Percentiles rank a stretch among this genome's conserved stretches.
These are phyloP conservation scores for Berkeleyomyces rouxiae DNA, from an alignment of 2,329 filamentous ascomycete genomes.

Conservation along the genomic window DNA sequence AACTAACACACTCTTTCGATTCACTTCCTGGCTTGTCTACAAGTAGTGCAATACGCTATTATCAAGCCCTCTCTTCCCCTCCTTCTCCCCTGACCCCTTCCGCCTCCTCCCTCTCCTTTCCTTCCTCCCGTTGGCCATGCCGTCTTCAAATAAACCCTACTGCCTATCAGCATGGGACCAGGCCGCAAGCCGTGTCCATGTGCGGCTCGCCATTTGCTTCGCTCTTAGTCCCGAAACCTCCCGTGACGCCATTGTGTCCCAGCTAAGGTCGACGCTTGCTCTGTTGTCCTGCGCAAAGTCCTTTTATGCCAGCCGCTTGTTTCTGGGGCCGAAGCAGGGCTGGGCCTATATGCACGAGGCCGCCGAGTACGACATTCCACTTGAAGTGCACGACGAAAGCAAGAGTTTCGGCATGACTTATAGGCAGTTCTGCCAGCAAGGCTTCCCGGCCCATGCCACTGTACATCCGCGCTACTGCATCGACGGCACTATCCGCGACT, in stretches of 20 bases:
- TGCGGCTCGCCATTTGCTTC: constrained; percentile 17
- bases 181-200: constrained; percentile 13
- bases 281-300: constrained; percentile 17
- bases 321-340: constrained; percentile 15
- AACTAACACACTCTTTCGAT: too few relatives aligned
- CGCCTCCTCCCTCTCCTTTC: not conserved
- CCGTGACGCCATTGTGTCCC: constrained; percentile 5
- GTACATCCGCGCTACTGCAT: constrained; percentile 18
- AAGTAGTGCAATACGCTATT: not conserved
- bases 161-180: constrained; percentile 15
- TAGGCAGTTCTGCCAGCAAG: constrained; percentile 17
- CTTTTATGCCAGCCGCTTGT: constrained; percentile 19
- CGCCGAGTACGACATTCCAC: constrained; percentile 15
- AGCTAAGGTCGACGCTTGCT: constrained; percentile 15
- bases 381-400: constrained; percentile 15
- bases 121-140: not conserved
- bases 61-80: not conserved
- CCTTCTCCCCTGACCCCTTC: not conserved
- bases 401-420: constrained; percentile 18
- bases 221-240: constrained; percentile 12
- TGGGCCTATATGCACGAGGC: constrained; percentile 15
- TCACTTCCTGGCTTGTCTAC: not conserved
- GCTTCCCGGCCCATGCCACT: constrained; percentile 20
- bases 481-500: constrained; percentile 5
- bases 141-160: constrained; percentile 5